A percentile compares a stretch with the other conserved stretches of the same genome.
Conservation (phyloP, 2,329 filamentous ascomycete genomes). For the Ciborinia camelliae region DNA sequence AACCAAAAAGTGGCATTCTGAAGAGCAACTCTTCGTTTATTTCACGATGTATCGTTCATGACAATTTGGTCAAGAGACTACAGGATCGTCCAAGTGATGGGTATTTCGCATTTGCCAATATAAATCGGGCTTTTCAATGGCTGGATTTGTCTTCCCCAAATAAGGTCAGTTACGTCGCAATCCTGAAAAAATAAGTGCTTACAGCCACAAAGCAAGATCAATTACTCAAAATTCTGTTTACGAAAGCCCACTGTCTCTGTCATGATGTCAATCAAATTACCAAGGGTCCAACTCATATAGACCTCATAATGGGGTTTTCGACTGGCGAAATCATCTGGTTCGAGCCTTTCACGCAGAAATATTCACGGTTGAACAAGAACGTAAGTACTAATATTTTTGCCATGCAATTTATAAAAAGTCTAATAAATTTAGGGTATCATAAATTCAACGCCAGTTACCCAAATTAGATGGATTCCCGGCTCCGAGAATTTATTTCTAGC, state of each 20-base stretch:
- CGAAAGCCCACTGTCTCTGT: slow-evolving; percentile 90
- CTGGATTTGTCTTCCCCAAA: slow-evolving; percentile 75
- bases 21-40: slow-evolving; percentile 99
- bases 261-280: slow-evolving; percentile 88
- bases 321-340: slow-evolving; percentile 98
- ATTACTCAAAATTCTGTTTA: slow-evolving; percentile 93
- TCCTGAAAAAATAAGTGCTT: slow-evolving; percentile 25
- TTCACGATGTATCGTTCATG: slow-evolving; percentile 90
- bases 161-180: slow-evolving; percentile 48
- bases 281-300: slow-evolving; percentile 75
- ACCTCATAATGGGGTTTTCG: slow-evolving; percentile 93
- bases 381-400: slow-evolving; percentile 45
- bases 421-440: slow-evolving; percentile 66
- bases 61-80: slow-evolving; percentile 73
- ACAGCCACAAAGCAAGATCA: slow-evolving; percentile 65
- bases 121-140: slow-evolving; percentile 96
- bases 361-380: slow-evolving; percentile 95
- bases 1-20: slow-evolving; percentile 96
- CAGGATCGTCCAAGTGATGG: slow-evolving; percentile 75
- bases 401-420: neutral
- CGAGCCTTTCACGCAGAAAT: slow-evolving; percentile 93
- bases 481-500: slow-evolving; percentile 92
- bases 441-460: slow-evolving; percentile 77
- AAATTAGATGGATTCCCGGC: slow-evolving; percentile 90
- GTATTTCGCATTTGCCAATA: slow-evolving; percentile 87